These are phyloP conservation scores for Solanum hybrid DNA, from an alignment of 305 asterid genomes.

Conservation along the genomic window DNA sequence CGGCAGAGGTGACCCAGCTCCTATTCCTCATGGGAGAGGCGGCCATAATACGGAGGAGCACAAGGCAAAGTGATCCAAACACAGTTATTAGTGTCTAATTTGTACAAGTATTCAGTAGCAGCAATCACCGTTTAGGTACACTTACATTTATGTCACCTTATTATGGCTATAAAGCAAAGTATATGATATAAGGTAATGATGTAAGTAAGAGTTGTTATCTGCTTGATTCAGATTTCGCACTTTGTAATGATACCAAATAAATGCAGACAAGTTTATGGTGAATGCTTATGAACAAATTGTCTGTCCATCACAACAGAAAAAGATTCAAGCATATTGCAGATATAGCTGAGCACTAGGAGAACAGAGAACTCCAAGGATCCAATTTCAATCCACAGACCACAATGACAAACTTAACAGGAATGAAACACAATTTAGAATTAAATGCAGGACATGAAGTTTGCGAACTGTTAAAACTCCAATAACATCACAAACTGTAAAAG, in stretches of 20 bases:
- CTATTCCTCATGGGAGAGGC: conserved; percentile 24
- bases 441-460: not conserved
- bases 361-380: not conserved
- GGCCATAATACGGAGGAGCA: not conserved
- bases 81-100: not conserved
- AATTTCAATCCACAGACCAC: not conserved
- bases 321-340: not conserved
- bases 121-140: not conserved
- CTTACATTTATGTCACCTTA: not conserved
- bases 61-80: not conserved
- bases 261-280: not conserved
- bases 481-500: not conserved
- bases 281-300: not conserved
- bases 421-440: not conserved
- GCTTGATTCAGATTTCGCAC: not conserved
- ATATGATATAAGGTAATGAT: not conserved
- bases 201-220: not conserved
- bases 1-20: conserved; percentile 19
- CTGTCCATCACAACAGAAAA: not conserved
- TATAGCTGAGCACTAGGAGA: not conserved
- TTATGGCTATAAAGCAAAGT: not conserved
- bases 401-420: not conserved
- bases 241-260: not conserved
- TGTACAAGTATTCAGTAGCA: not conserved
- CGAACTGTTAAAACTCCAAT: not conserved